Evolutionary conservation across 1,284 basidiomycete species (phyloP).

Genomic region (Ganoderma resinaceum): DNA sequence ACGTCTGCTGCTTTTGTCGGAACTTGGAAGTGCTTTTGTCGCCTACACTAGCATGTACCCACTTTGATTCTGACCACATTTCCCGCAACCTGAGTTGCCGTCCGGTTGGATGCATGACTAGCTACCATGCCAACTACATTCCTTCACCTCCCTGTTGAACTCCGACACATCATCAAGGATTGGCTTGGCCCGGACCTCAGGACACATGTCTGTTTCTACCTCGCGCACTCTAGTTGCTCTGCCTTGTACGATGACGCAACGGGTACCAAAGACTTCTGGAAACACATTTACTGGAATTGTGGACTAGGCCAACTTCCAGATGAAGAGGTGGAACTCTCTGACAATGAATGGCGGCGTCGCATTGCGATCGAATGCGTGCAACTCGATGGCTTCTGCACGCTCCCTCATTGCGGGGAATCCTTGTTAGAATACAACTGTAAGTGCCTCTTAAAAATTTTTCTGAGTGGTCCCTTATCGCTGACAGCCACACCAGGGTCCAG

Average conservation of each 20-base stretch:
- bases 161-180: conserved; percentile 28
- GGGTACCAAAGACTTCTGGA: conserved; percentile 9
- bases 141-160: conserved; percentile 25
- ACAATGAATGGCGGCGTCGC: conserved; percentile 10
- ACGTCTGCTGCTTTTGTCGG: too few species aligned
- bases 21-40: too few species aligned
- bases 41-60: too few species aligned
- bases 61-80: too few species aligned
- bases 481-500: neutral
- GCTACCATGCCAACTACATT: neutral
- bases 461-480: too few species aligned
- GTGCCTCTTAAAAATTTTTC: neutral
- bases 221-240: neutral
- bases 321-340: neutral
- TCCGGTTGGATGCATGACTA: too few species aligned
- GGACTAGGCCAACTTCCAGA: neutral
- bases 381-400: conserved; percentile 9
- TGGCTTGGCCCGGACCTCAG: conserved; percentile 29
- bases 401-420: conserved; percentile 3
- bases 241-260: neutral
- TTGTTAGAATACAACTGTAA: conserved; percentile 20
- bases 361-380: conserved; percentile 12
- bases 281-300: conserved; percentile 1
- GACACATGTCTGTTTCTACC: conserved; percentile 33
- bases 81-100: too few species aligned